Percentiles rank a stretch among this genome's conserved stretches.
These are phyloP conservation scores for Cyclotella distinguenda DNA, from an alignment of 108 stramenopile species.

Conservation along the genomic window DNA sequence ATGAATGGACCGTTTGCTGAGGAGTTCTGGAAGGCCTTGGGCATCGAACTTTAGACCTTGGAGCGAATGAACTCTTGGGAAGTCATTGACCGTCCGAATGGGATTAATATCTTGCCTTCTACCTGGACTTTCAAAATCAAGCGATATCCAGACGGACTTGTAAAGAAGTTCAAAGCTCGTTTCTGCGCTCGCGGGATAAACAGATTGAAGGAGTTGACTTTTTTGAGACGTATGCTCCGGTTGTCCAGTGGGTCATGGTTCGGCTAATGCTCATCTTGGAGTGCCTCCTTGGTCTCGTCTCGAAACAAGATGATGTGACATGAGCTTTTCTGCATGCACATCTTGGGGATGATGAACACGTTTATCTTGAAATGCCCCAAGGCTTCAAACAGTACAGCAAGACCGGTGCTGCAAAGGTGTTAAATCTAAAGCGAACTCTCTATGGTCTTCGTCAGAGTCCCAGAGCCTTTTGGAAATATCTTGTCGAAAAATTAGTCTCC, in stretches of 20 bases:
- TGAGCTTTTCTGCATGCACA: conserved; percentile 4
- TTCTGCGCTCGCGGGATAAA: conserved; percentile 54
- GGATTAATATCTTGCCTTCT: not conserved
- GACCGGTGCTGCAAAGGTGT: too few species aligned
- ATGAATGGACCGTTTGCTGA: conserved; percentile 29
- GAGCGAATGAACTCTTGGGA: conserved; percentile 25
- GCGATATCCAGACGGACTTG: conserved; percentile 27
- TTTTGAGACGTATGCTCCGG: too few species aligned
- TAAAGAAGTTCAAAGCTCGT: conserved; percentile 58
- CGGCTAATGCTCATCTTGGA: too few species aligned
- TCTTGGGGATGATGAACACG: not conserved
- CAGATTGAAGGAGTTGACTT: too few species aligned
- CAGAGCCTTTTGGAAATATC: not conserved
- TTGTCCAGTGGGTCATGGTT: too few species aligned
- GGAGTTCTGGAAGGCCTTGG: conserved; percentile 20
- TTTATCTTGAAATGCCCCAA: not conserved
- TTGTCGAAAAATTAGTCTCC: not conserved
- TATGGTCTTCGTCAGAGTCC: not conserved
- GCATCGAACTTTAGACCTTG: conserved; percentile 18
- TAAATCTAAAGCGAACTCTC: not conserved
- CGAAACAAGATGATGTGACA: too few species aligned
- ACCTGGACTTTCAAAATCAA: conserved; percentile 46
- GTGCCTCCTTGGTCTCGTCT: too few species aligned
- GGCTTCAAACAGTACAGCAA: too few species aligned
- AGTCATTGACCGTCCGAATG: not conserved